Evolutionary conservation across 2,329 filamentous ascomycete genomes (phyloP).

Genomic region (Trichoderma sp.): DNA sequence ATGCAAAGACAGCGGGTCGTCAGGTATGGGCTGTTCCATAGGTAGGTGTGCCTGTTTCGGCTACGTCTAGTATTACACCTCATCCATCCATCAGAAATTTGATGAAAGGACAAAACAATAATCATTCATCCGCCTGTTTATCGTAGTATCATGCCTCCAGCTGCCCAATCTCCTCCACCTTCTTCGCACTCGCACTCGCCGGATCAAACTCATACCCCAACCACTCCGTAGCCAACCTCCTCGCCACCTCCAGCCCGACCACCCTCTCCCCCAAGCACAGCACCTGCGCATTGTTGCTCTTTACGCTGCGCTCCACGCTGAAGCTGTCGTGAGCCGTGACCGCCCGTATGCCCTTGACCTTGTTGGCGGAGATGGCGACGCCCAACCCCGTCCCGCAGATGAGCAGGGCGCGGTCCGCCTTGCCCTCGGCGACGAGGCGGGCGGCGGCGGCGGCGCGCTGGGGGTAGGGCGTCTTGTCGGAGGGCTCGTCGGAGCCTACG

Average conservation of each 20-base stretch:
- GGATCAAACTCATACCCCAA: conserved; percentile 79
- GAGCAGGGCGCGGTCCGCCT: conserved; percentile 75
- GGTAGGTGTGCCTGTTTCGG: background rate
- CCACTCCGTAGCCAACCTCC: conserved; percentile 79
- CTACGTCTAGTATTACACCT: background rate
- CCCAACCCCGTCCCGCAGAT: conserved; percentile 88
- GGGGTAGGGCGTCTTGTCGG: conserved; percentile 81
- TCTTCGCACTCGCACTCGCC: conserved; percentile 49
- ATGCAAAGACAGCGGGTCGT: background rate
- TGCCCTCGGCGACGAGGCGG: conserved; percentile 60
- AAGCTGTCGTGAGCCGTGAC: conserved; percentile 89
- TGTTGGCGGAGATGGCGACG: conserved; percentile 87
- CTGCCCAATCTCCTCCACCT: conserved; percentile 48
- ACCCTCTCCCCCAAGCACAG: conserved; percentile 85
- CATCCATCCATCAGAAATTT: background rate
- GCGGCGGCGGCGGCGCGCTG: conserved; percentile 76
- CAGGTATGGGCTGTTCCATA: background rate
- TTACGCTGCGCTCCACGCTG: conserved; percentile 75
- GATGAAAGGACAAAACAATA: no score
- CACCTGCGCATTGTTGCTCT: conserved; percentile 86
- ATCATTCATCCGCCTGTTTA: no score
- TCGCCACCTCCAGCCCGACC: conserved; percentile 77
- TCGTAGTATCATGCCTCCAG: conserved; percentile 38
- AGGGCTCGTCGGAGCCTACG: conserved; percentile 66
- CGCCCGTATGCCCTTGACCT: conserved; percentile 80